Evolutionary conservation across 305 asterid species (phyloP), one percentile per base, ranked within the genome.

Genomic region (Fraxinus albicans): DNA sequence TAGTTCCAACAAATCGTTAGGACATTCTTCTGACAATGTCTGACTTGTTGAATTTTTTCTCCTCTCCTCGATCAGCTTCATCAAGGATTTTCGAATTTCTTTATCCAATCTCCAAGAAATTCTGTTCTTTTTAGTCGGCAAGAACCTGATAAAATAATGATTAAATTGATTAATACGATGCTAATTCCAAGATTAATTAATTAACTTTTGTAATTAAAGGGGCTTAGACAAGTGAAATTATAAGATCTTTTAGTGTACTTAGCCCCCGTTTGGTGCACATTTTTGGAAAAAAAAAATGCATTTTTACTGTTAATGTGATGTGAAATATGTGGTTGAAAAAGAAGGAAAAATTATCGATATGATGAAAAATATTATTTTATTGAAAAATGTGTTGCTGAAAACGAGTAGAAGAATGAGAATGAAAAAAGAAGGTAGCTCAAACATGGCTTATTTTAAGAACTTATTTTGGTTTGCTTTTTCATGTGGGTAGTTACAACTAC

Each of bases 81-180:
- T 75, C 83, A 94, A 58, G 75, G 94, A 93, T 89, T 88, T 90
- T 19, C 95, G 89, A 8, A 96, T 91, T 81, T 93, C 90, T 83
- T 90, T 92, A 73, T 94, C 99, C 96, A 96, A 76, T 88, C 91
- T 90, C 99, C 99, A 94, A 87, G 93, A 92, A 40, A 84, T 89
- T 87, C 95, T 90, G 58, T 96, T 96, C 94, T 90, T 90, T 79
- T 88, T 82, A 8, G 95, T 96, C 67, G 99, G 99, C 89, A 96
- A 83, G 76, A 94, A 94, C 91, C 98, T 96, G 40, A 40, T 23
- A n/a, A 65, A 65, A 25, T 65, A 65, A n/a, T 65, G 27, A 8
- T 65, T 65, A 63, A 42, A 55, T 1, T 9, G 69, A 76, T 35
- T 21, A 12, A 12, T 33, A 80, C 44, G 60, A 76, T n/a, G 35